Conservation (phyloP, 805 yeast genomes). For the Lachancea thermotolerans region DNA sequence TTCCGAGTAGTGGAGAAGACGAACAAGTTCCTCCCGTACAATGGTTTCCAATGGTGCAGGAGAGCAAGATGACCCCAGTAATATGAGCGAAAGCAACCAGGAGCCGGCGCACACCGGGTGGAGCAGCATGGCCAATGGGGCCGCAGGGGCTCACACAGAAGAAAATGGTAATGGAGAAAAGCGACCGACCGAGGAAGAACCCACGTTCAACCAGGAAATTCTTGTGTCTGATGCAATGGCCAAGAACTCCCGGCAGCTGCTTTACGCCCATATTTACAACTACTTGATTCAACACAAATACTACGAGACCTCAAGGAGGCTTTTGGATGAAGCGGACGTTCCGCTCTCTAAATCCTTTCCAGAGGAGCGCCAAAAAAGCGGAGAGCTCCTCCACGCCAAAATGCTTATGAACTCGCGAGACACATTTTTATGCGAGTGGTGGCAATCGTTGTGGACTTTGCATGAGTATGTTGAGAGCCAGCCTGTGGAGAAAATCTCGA, state of each 20-base stretch:
- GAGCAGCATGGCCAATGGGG: not conserved
- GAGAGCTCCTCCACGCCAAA: slow-evolving; percentile 29
- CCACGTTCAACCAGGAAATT: slow-evolving; percentile 8
- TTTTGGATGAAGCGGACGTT: slow-evolving; percentile 41
- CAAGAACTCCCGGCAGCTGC: slow-evolving; percentile 41
- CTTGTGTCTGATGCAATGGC: slow-evolving; percentile 41
- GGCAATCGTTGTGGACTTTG: slow-evolving; percentile 45
- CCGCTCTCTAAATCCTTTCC: slow-evolving; percentile 27
- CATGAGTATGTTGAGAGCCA: slow-evolving; percentile 39
- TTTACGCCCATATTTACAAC: slow-evolving; percentile 47
- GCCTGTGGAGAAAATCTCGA: slow-evolving; percentile 23
- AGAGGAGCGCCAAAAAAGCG: slow-evolving; percentile 9
- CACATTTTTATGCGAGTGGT: slow-evolving; percentile 50
- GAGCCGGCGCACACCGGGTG: too few relatives aligned
- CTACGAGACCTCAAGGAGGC: slow-evolving; percentile 43
- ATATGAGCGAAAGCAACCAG: too few relatives aligned
- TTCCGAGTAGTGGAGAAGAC: too few relatives aligned
- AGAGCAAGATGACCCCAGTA: not conserved
- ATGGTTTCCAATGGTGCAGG: too few relatives aligned
- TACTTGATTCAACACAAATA: slow-evolving; percentile 42
- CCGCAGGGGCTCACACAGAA: not conserved
- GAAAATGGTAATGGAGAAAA: not conserved
- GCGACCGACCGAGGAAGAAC: not conserved
- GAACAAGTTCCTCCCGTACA: too few relatives aligned
- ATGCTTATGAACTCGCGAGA: slow-evolving; percentile 40